phyloP scores from a whole-genome alignment of 2,329 filamentous ascomycete genomes.

The Aureobasidium mangrovei region DNA sequence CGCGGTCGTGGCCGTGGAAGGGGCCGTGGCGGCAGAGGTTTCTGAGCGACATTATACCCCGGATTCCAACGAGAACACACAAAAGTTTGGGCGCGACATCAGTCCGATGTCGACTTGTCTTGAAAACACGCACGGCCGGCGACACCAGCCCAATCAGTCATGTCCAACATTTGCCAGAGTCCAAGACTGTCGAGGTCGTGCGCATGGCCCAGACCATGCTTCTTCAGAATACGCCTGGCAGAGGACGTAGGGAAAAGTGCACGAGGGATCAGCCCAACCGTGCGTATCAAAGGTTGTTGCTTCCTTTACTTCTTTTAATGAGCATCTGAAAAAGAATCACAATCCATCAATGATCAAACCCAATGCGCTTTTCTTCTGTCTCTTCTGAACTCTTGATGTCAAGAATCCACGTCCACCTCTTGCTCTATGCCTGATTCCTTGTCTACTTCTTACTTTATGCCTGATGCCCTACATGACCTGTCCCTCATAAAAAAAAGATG shows the following conservation, averaged over 20 bases:
- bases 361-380: not conserved
- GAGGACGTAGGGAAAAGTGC: not conserved
- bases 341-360: conserved; percentile 4
- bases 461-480: not conserved
- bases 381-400: too few relatives aligned
- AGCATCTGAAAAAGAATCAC: conserved; percentile 8
- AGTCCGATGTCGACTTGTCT: not conserved
- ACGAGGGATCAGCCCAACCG: not conserved
- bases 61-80: not conserved
- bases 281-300: not conserved
- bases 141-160: not conserved
- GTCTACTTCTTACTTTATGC: not conserved
- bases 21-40: conserved; percentile 25
- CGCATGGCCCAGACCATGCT: not conserved
- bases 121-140: not conserved
- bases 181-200: not conserved
- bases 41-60: conserved; percentile 2
- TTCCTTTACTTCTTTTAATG: conserved; percentile 3
- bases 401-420: not conserved
- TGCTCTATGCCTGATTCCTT: not conserved
- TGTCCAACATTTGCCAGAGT: not conserved
- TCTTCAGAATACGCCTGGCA: not conserved
- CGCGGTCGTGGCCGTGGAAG: conserved; percentile 35
- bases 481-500: too few relatives aligned
- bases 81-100: not conserved